These are phyloP conservation scores for Eragrostis tef DNA, from an alignment of 202 grass and related monocot genomes.

Conservation along the genomic window DNA sequence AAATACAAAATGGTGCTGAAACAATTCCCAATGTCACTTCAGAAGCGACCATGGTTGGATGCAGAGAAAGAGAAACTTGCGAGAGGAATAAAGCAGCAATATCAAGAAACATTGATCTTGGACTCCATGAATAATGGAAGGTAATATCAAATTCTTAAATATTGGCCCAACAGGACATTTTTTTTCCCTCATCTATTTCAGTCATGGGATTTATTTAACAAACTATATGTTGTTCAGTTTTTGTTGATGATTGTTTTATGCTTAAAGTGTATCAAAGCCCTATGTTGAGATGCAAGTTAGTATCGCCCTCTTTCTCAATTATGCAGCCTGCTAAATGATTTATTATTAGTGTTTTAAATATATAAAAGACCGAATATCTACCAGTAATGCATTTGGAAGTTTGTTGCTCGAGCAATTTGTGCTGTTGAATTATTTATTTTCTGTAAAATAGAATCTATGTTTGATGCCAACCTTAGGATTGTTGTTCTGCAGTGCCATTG, in stretches of 20 bases:
- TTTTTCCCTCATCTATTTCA: background rate
- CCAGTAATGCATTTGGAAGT: conserved; percentile 22
- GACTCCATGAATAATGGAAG: conserved; percentile 73
- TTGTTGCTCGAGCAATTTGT: conserved; percentile 22
- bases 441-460: conserved; percentile 20
- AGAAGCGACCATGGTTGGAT: conserved; percentile 73
- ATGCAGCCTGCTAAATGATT: conserved; percentile 28
- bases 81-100: conserved; percentile 96
- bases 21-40: conserved; percentile 71
- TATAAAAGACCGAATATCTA: conserved; percentile 4
- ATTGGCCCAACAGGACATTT: conserved; percentile 1
- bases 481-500: conserved; percentile 61
- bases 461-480: conserved; percentile 29
- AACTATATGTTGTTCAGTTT: background rate
- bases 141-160: conserved; percentile 43
- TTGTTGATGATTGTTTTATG: conserved; percentile 31
- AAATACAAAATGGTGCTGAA: conserved; percentile 68
- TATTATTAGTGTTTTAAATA: background rate
- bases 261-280: background rate
- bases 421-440: conserved; percentile 32
- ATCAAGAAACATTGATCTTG: conserved; percentile 81
- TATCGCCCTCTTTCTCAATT: conserved; percentile 27
- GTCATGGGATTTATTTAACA: background rate
- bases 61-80: conserved; percentile 74
- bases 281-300: conserved; percentile 30